phyloP scores from a whole-genome alignment of 768 basidiomycete species.

The Leccinum subgranulosum region DNA sequence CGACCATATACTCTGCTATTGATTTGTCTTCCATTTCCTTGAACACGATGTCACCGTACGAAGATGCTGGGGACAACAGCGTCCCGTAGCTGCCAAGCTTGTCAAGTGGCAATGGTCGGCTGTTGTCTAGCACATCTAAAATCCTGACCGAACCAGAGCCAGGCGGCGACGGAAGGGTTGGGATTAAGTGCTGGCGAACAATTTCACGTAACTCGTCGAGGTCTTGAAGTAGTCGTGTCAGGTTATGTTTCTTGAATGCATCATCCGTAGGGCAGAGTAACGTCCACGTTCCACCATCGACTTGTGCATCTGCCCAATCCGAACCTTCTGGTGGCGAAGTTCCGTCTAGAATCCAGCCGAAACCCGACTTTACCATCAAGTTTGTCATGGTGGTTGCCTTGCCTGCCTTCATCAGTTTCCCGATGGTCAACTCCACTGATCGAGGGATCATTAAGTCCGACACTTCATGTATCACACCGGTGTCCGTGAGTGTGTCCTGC shows the following conservation, averaged over 20 bases:
- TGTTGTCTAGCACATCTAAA: slow-evolving; percentile 51
- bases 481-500: slow-evolving; percentile 75
- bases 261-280: slow-evolving; percentile 89
- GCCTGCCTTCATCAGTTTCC: slow-evolving; percentile 88
- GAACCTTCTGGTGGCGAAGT: slow-evolving; percentile 72
- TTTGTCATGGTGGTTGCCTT: slow-evolving; percentile 87
- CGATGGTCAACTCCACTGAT: slow-evolving; percentile 78
- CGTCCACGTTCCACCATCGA: slow-evolving; percentile 61
- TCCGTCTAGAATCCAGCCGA: slow-evolving; percentile 91
- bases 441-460: slow-evolving; percentile 85
- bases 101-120: slow-evolving; percentile 67
- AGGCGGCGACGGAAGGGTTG: slow-evolving; percentile 32
- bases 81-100: slow-evolving; percentile 76
- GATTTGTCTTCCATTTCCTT: slow-evolving; percentile 45
- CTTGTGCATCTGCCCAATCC: slow-evolving; percentile 52
- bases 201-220: slow-evolving; percentile 50
- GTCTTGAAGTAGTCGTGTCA: slow-evolving; percentile 69
- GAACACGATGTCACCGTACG: slow-evolving; percentile 85
- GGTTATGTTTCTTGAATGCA: slow-evolving; percentile 84
- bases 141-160: slow-evolving; percentile 23
- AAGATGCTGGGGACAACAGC: slow-evolving; percentile 59
- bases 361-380: slow-evolving; percentile 77
- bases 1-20: slow-evolving; percentile 51
- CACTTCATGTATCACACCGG: slow-evolving; percentile 89
- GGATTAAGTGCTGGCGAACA: slow-evolving; percentile 77